Evolutionary conservation across 2,329 filamentous ascomycete species (phyloP), one percentile per base, ranked within the genome.

Genomic region (Fusarium foetens): DNA sequence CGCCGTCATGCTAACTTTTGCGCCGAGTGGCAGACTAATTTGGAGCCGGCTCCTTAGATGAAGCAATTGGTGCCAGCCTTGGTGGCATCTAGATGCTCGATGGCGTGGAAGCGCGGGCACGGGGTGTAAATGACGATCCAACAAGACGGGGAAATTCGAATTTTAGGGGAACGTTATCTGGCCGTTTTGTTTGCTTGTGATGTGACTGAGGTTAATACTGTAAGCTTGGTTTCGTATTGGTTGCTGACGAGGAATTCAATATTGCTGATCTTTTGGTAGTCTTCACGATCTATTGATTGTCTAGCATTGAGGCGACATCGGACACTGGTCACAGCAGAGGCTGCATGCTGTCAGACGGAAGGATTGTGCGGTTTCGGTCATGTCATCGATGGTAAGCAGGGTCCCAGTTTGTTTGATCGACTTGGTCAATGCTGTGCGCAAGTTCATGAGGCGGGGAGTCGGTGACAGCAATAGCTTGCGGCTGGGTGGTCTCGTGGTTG

Each of bases 51-150:
- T 54, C 52, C 39, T 42, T 38, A 54, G 35, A 46, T 70, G 70
- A 72, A 67, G 70, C 70, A 60, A 68, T 66, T 58, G 57, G 68
- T 39, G 63, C 52, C 48, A 58, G 67, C 58, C 38, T 64, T 59
- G 69, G 72, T 61, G 67, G 41, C 74, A 68, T 71, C 68, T 63
- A 71, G 66, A 75, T 48, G 58, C 53, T 59, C 63, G 68, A 69
- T 51, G 65, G 63, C 54, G 74, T 63, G 42, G 62, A 51, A 51
- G 48, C 53, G 65, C 65, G 54, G 59, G 49, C 54, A 36, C 59
- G 45, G 38, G 43, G 51, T 59, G 58, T 59, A 51, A 71, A 66
- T 57, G 68, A 65, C 70, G 67, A 75, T 68, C 64, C 49, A 52
- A 59, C 58, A 63, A 62, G 38, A 71, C 53, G 54, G 60, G 51